Conservation (phyloP, 2,329 filamentous ascomycete species). For the Cordyceps fumosorosea region DNA sequence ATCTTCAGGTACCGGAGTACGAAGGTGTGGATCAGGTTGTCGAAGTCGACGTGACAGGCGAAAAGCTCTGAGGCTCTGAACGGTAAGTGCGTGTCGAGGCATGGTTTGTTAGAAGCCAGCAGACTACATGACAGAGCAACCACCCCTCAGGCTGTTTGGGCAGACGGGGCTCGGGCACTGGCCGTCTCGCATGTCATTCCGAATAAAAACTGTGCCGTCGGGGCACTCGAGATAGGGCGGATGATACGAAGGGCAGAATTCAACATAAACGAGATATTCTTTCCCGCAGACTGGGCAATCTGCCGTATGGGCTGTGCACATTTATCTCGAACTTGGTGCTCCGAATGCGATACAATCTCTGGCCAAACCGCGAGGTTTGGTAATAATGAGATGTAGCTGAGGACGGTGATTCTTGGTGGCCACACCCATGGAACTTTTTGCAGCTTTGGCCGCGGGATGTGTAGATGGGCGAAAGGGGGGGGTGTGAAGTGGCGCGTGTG, state of each 20-base stretch:
- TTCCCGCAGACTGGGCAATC: constrained; percentile 55
- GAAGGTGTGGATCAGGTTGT: constrained; percentile 83
- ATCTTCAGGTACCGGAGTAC: constrained; percentile 75
- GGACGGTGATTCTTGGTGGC: not conserved
- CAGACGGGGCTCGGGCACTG: constrained; percentile 53
- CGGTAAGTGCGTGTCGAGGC: constrained; percentile 16
- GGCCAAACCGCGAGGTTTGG: not conserved
- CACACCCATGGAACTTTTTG: not conserved
- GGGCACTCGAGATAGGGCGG: constrained; percentile 43
- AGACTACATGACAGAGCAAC: constrained; percentile 47
- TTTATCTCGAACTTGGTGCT: constrained; percentile 33
- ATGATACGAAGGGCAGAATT: constrained; percentile 47
- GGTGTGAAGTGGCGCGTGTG: not conserved
- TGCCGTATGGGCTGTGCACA: constrained; percentile 53
- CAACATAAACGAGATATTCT: constrained; percentile 51
- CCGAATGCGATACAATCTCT: constrained; percentile 1
- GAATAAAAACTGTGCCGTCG: constrained; percentile 32
- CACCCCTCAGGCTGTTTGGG: constrained; percentile 50
- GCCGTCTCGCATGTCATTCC: constrained; percentile 44
- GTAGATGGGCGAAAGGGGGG: not conserved
- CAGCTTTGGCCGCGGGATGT: not conserved
- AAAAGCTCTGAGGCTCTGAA: constrained; percentile 41
- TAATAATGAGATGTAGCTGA: constrained; percentile 3
- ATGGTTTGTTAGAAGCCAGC: constrained; percentile 8
- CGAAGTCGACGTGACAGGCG: constrained; percentile 53